Percentiles rank a stretch among this genome's conserved stretches.
phyloP scores from a whole-genome alignment of 306 rosid genomes.

The Heteromeles arbutifolia region DNA sequence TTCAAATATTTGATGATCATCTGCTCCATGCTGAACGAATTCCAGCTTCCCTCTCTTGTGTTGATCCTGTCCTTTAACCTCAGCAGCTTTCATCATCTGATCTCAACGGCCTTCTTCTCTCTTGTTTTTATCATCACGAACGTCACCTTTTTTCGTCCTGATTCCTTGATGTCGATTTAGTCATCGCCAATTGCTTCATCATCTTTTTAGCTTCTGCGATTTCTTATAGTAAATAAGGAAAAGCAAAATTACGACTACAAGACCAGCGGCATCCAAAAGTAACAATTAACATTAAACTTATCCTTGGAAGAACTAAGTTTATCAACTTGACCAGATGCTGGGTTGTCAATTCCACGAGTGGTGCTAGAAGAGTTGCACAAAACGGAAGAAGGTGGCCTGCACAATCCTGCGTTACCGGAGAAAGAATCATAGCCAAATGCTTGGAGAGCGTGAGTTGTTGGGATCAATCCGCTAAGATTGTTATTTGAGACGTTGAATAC shows the following conservation, averaged over 20 bases:
- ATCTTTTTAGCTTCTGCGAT: constrained; percentile 33
- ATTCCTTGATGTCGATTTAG: not conserved
- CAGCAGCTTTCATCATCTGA: not conserved
- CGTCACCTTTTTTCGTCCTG: constrained; percentile 8
- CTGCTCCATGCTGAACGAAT: constrained; percentile 24
- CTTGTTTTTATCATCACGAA: constrained; percentile 19
- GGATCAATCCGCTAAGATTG: constrained; percentile 30
- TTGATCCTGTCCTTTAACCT: constrained; percentile 15
- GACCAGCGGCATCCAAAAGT: constrained; percentile 29
- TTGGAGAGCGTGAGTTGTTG: constrained; percentile 27
- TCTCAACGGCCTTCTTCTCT: constrained; percentile 23
- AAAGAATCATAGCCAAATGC: constrained; percentile 19
- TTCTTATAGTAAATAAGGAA: constrained; percentile 40
- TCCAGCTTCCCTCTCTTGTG: constrained; percentile 41
- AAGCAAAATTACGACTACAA: constrained; percentile 37
- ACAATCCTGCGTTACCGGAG: constrained; percentile 27
- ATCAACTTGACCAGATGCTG: not conserved
- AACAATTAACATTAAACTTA: not conserved
- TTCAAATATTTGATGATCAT: constrained; percentile 22
- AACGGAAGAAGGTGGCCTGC: constrained; percentile 23
- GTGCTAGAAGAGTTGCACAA: not conserved
- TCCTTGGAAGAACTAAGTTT: not conserved
- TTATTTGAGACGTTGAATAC: constrained; percentile 43
- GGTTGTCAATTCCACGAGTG: not conserved
- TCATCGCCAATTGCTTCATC: constrained; percentile 18